Percentiles rank a stretch among this genome's conserved stretches.
phyloP scores from a whole-genome alignment of 495 filamentous ascomycete genomes.

The Xylaria scruposa region DNA sequence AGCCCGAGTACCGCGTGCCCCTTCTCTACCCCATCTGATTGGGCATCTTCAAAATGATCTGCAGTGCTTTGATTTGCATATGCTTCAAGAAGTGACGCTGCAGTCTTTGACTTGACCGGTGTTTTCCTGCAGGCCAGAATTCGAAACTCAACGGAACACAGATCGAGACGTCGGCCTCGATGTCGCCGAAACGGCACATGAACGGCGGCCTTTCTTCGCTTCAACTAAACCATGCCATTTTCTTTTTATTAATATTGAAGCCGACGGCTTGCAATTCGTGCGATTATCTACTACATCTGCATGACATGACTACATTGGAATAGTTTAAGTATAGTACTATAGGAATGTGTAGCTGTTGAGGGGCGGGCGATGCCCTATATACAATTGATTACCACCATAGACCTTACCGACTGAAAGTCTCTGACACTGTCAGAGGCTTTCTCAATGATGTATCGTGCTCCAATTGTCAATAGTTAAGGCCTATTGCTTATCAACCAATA shows the following conservation, averaged over 20 bases:
- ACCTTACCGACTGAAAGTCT: neutral
- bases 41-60: constrained; percentile 4
- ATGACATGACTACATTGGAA: neutral
- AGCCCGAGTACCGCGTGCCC: neutral
- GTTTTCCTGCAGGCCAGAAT: neutral
- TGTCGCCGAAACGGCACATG: constrained; percentile 4
- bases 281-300: neutral
- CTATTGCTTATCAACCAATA: neutral
- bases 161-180: neutral
- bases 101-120: neutral
- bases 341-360: neutral
- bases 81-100: neutral
- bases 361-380: neutral
- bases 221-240: neutral
- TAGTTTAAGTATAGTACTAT: neutral
- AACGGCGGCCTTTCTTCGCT: neutral
- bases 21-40: neutral
- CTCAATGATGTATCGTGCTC: neutral
- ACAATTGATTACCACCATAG: neutral
- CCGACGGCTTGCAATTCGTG: neutral
- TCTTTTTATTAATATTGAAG: neutral
- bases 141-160: neutral
- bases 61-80: constrained; percentile 3
- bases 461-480: neutral
- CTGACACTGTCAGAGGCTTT: no score